Base-by-base conservation (phyloP, 768 basidiomycete species). In the Rossbeevera mucosa region DNA sequence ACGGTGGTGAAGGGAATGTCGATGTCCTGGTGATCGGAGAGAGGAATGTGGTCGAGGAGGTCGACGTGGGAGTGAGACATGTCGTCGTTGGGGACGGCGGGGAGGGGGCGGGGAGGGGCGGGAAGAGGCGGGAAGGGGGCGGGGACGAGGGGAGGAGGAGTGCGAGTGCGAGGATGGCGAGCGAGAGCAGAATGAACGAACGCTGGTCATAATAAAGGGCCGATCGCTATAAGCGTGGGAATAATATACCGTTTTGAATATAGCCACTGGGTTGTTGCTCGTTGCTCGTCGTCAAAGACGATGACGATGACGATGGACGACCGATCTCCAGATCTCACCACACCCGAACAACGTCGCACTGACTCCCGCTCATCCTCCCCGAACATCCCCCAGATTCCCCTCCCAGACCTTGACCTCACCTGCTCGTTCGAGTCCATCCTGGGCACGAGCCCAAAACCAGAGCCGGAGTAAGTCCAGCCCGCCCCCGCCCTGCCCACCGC, bases 361-460 rank as follows among this genome's bases (percentile, higher is more conserved):
- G 61, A 46, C 16, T 55, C 58, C 53, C 68, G 62, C 52, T 57
- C 68, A 0, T 60, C 71, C 51, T 71, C 69, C 52, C 72, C 71
- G 49, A 50, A 65, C 21, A 66, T 75, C 48, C 81, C 82, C 54
- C 77, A 81, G 55, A 82, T 85, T 56, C 82, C 81, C 47, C 62
- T 67, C 18, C 51, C 73, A 44, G 74, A 76, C 51, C 67, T 80
- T 55, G 73, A 73, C 53, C 65, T 75, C 40, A 76, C 80, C 47
- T 55, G 72, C 53, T 72, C 76, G 28, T 63, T 76, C 21, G 63
- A 69, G 47, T 68, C 70, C 38, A 76, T 82, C 59, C 61, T 81
- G 61, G 71, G 69, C 54, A 53, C 64, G 9, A 22, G 7, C 18
- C 3, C 41, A 26, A 20, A 50, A 47, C 21, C 48, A 48, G 46